Evolutionary conservation across 129 eudicot species (phyloP).

Genomic region (Centaurea solstitialis): DNA sequence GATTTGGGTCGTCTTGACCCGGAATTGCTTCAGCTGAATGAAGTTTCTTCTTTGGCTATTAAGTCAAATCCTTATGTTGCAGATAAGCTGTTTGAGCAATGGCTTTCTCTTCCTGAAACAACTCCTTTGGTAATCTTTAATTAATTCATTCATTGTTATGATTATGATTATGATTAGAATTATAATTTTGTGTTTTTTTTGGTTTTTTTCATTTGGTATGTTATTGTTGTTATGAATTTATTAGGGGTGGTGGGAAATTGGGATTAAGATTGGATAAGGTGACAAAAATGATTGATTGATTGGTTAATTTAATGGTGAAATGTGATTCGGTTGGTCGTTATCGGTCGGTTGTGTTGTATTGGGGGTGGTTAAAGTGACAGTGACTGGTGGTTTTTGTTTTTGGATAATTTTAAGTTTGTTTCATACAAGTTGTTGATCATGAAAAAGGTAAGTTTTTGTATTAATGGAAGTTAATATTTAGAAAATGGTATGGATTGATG

Average conservation of each 20-base stretch:
- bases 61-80: conserved; percentile 77
- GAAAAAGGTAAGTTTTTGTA: neutral
- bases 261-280: neutral
- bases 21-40: conserved; percentile 77
- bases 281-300: neutral
- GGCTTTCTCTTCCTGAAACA: conserved; percentile 93
- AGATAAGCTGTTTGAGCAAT: conserved; percentile 79
- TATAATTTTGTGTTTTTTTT: too few relatives aligned
- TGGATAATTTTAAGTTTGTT: neutral
- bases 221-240: neutral
- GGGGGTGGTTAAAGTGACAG: neutral
- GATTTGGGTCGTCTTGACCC: conserved; percentile 73
- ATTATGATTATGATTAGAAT: too few relatives aligned
- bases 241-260: neutral
- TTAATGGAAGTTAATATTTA: neutral
- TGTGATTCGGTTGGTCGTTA: neutral
- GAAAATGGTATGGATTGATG: neutral
- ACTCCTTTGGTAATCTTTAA: conserved; percentile 61
- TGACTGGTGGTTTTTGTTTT: neutral
- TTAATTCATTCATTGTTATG: too few relatives aligned
- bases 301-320: conserved; percentile 2
- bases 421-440: neutral
- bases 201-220: too few relatives aligned
- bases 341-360: conserved; percentile 14
- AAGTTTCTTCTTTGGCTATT: conserved; percentile 69